Evolutionary conservation across 208 protist species (phyloP).

Genomic region (Phytomonas serpens): DNA sequence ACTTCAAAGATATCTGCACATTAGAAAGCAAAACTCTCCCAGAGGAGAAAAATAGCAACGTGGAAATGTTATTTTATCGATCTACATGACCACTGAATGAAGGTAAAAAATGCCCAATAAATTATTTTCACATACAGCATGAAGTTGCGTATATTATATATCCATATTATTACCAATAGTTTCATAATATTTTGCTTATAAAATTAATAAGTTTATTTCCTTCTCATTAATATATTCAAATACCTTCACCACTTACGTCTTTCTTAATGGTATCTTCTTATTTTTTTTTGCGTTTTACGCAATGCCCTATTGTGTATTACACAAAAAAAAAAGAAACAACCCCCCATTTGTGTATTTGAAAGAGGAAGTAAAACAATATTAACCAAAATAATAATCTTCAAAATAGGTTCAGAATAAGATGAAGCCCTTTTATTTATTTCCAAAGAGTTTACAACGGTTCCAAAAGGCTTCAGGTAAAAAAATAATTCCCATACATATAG

Average conservation of each 20-base stretch:
- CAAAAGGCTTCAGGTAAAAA: not conserved
- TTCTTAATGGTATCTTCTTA: not conserved
- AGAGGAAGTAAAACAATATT: not conserved
- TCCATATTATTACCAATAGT: not conserved
- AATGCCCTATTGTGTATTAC: not conserved
- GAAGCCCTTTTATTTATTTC: not conserved
- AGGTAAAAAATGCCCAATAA: not conserved
- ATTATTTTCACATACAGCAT: not conserved
- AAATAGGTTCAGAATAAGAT: not conserved
- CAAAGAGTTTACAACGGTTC: not conserved
- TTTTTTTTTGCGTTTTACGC: not conserved
- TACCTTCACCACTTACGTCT: not conserved
- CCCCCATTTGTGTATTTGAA: not conserved
- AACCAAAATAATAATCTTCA: not conserved
- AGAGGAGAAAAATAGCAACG: not conserved
- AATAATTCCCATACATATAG: not conserved
- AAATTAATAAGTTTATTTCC: not conserved
- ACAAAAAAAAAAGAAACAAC: not conserved
- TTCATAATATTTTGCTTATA: not conserved
- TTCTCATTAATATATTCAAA: not conserved
- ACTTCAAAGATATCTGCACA: not conserved
- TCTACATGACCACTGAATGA: not conserved
- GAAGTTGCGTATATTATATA: not conserved
- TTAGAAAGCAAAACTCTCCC: not conserved
- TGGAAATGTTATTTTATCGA: not conserved